A percentile compares a stretch with the other conserved stretches of the same genome.
Conservation (phyloP, 73 alveolate species). For the Tetrahymena malaccensis region DNA sequence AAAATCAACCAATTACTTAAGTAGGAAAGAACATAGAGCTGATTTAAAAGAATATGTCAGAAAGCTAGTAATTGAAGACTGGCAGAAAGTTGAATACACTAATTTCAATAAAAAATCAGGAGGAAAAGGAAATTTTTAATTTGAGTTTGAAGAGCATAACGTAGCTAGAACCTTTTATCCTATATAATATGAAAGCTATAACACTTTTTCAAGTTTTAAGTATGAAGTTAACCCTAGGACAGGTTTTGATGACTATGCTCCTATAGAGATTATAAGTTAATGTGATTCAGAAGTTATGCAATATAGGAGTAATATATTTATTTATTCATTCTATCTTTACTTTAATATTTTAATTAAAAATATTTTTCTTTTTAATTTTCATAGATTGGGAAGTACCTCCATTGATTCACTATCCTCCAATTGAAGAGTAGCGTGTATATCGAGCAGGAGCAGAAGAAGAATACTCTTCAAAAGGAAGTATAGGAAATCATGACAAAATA, state of each 20-base stretch:
- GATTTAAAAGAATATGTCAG: not conserved
- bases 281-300: slow-evolving; percentile 33
- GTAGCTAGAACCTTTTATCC: slow-evolving; percentile 14
- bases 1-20: not conserved
- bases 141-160: slow-evolving; percentile 12
- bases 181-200: slow-evolving; percentile 17
- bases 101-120: not conserved
- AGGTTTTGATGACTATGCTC: slow-evolving; percentile 36
- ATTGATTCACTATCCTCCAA: slow-evolving; percentile 25
- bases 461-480: slow-evolving; percentile 19
- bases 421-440: not conserved
- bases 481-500: slow-evolving; percentile 8
- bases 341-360: not conserved
- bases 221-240: slow-evolving; percentile 16
- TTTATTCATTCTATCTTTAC: not conserved
- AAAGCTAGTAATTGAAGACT: not conserved
- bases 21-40: not conserved
- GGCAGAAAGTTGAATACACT: not conserved
- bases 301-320: not conserved
- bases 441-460: slow-evolving; percentile 44
- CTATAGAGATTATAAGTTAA: slow-evolving; percentile 9
- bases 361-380: not conserved
- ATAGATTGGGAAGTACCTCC: slow-evolving; percentile 35
- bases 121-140: not conserved
- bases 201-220: slow-evolving; percentile 19